Evolutionary conservation across 148 eudicot genomes (phyloP).

Genomic region (Vaccinium vitisidaea): DNA sequence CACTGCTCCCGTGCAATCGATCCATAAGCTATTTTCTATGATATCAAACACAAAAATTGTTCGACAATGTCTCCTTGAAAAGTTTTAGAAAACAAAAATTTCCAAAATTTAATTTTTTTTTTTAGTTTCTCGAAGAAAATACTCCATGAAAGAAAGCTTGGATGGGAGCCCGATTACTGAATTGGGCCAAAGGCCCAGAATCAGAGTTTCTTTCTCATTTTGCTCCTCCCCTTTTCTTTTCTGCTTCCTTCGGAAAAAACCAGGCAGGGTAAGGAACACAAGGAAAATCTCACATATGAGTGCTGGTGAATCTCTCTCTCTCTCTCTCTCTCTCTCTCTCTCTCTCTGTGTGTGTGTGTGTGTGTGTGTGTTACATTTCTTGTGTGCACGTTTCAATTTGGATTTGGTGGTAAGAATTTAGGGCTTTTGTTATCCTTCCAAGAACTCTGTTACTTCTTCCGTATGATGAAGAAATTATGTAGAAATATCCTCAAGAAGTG

Average conservation of each 20-base stretch:
- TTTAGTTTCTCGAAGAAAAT: too few relatives aligned
- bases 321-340: background rate
- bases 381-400: background rate
- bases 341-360: too few relatives aligned
- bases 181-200: background rate
- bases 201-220: background rate
- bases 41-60: too few relatives aligned
- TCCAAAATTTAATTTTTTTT: too few relatives aligned
- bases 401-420: background rate
- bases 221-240: background rate
- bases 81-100: too few relatives aligned
- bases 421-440: constrained; percentile 8
- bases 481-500: background rate
- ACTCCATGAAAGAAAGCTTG: too few relatives aligned
- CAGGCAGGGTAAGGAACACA: too few relatives aligned
- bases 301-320: constrained; percentile 23
- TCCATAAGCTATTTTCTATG: too few relatives aligned
- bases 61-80: too few relatives aligned
- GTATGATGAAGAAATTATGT: background rate
- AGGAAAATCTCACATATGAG: constrained; percentile 17
- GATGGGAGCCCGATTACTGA: background rate
- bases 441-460: background rate
- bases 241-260: background rate
- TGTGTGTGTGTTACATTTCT: background rate
- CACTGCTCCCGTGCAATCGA: too few relatives aligned